Evolutionary conservation across 345 rosid genomes (phyloP), one percentile per base, ranked within the genome.

Genomic region (Brassica nigra): DNA sequence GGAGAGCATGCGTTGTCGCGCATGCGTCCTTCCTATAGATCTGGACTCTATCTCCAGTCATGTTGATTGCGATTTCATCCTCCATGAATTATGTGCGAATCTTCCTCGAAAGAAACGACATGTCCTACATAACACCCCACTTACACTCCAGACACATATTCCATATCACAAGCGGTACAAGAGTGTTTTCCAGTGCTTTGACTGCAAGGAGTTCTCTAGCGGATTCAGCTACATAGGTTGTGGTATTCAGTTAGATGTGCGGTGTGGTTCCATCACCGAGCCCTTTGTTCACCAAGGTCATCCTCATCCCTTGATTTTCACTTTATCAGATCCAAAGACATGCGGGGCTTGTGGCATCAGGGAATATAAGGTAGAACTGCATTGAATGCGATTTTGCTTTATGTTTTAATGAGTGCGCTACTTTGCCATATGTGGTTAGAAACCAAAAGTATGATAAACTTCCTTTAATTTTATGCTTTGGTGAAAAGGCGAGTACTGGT

Each of bases 11-110:
- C 23, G 58, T 52, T 52, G 58, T 52, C 58, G 58, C 20, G 58
- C 58, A 52, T 52, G 58, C 58, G 23, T 52, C 58, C 58, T 52
- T 54, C 59, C 59, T 54, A 54, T 54, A 54, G 59, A 54, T 54
- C 23, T 54, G 6, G 59, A 54, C 16, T 16, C 59, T 23, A 15
- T 54, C 6, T 54, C 15, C 59, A 15, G 59, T 54, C 16, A 23
- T 54, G 59, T 54, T 54, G 59, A 54, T 54, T 54, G 59, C 6
- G 23, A 54, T 15, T 54, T 54, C 3, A 54, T 54, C 59, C 59
- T 54, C 23, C 59, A 54, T 16, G 59, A 54, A 15, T 9, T 15
- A 54, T 54, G 59, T 54, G 59, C 59, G 8, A 54, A 54, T 54
- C 59, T 54, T 16, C 59, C 59, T 54, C 5, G 59, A 54, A 54